Conservation (phyloP, 306 rosid species). For the Castanea sativa region DNA sequence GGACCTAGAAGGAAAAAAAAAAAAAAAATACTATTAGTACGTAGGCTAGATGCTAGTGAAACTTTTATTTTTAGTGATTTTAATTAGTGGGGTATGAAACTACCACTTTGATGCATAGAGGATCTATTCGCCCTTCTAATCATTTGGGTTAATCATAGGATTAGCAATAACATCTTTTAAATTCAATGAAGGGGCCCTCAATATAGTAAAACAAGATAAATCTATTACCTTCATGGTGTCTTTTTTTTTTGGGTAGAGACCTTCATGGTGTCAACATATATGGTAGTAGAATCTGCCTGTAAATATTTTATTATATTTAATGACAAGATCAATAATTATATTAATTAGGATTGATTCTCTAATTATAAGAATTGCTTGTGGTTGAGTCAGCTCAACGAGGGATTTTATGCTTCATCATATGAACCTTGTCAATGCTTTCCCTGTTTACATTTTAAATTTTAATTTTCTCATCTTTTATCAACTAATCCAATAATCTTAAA, state of each 20-base stretch:
- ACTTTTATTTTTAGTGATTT: conserved; percentile 1
- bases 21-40: not conserved
- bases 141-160: conserved; percentile 25
- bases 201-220: not conserved
- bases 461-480: no score
- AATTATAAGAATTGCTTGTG: not conserved
- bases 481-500: not conserved
- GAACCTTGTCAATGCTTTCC: not conserved
- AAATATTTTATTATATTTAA: no score
- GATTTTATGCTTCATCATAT: not conserved
- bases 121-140: conserved; percentile 29
- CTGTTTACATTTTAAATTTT: not conserved
- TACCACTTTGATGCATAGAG: conserved; percentile 11
- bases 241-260: not conserved
- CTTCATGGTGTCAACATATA: not conserved
- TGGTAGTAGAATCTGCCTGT: no score
- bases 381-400: not conserved
- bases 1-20: not conserved
- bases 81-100: conserved; percentile 16
- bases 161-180: not conserved
- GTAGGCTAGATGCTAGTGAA: not conserved
- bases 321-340: not conserved
- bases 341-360: conserved; percentile 1
- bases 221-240: not conserved
- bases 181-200: conserved; percentile 12